Conservation (phyloP, 1,139 yeast species). For the Schizosaccharomyces versatilis region DNA sequence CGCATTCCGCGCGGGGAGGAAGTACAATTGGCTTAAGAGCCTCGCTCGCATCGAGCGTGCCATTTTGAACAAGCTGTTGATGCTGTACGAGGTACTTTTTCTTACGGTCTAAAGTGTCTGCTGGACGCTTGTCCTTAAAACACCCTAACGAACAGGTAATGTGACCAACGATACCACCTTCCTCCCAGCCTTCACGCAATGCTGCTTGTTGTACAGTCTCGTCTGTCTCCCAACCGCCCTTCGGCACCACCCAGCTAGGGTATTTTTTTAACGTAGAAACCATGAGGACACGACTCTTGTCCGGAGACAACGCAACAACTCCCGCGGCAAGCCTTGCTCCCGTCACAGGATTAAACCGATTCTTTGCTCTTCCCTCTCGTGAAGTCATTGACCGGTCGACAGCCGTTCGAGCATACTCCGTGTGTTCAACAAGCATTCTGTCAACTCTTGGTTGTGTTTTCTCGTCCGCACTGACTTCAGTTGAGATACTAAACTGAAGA, state of each 20-base stretch:
- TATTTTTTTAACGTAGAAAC: constrained; percentile 39
- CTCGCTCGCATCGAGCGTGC: not conserved
- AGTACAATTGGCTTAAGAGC: not conserved
- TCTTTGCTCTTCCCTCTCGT: constrained; percentile 5
- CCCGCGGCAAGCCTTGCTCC: constrained; percentile 87
- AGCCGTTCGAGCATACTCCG: not conserved
- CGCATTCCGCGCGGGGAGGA: constrained; percentile 4
- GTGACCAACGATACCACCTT: constrained; percentile 66
- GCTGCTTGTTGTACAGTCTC: constrained; percentile 47
- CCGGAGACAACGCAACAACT: constrained; percentile 45
- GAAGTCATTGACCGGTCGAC: constrained; percentile 3
- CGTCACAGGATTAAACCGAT: constrained; percentile 11
- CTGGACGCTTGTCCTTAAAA: constrained; percentile 5
- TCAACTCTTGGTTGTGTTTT: too few species aligned
- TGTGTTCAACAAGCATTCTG: too few species aligned
- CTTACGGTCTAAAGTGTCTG: constrained; percentile 4
- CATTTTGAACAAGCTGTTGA: not conserved
- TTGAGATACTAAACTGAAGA: too few species aligned
- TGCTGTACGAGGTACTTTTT: constrained; percentile 3
- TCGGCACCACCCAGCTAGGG: constrained; percentile 40
- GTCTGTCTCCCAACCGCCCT: constrained; percentile 84
- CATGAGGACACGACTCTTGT: constrained; percentile 44
- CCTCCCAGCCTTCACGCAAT: constrained; percentile 89
- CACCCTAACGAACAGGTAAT: constrained; percentile 18
- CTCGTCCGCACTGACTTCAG: too few species aligned